Conservation (phyloP, 768 basidiomycete genomes). For the Lentinula lateritia region DNA sequence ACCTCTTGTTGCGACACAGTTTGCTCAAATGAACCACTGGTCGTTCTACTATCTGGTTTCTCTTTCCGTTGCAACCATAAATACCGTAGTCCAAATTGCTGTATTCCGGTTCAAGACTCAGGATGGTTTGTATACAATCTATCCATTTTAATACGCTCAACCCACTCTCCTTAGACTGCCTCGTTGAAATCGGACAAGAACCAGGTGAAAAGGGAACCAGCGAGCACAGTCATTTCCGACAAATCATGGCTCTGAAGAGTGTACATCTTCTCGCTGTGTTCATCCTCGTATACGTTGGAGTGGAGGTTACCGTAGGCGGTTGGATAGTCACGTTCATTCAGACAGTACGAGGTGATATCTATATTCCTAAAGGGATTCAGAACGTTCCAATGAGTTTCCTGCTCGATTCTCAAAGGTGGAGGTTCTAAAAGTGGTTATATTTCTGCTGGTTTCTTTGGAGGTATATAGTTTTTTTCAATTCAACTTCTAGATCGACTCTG, state of each 20-base stretch:
- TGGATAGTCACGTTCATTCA: background rate
- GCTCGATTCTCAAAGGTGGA: slow-evolving; percentile 22
- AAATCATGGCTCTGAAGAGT: slow-evolving; percentile 45
- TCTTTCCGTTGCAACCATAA: slow-evolving; percentile 42
- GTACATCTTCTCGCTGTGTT: slow-evolving; percentile 64
- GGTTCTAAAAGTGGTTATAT: slow-evolving; percentile 37
- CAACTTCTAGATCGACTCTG: background rate
- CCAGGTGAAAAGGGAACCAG: slow-evolving; percentile 28
- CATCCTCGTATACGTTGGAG: slow-evolving; percentile 62
- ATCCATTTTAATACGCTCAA: background rate
- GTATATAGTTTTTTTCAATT: slow-evolving; percentile 1
- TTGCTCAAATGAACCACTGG: slow-evolving; percentile 43
- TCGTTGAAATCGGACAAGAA: slow-evolving; percentile 46
- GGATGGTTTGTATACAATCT: slow-evolving; percentile 31
- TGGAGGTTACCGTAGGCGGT: slow-evolving; percentile 59
- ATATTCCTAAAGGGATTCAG: slow-evolving; percentile 24
- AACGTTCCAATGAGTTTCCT: slow-evolving; percentile 34
- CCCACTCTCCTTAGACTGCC: slow-evolving; percentile 35
- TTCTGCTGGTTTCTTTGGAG: slow-evolving; percentile 35
- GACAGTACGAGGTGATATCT: background rate
- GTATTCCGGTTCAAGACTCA: slow-evolving; percentile 50
- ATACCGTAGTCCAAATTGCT: slow-evolving; percentile 31
- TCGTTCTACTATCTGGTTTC: slow-evolving; percentile 53
- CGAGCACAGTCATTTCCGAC: slow-evolving; percentile 36
- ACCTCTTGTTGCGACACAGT: slow-evolving; percentile 59